These are phyloP conservation scores for Diaporthe velutina DNA, from an alignment of 2,329 filamentous ascomycete species.

Conservation along the genomic window DNA sequence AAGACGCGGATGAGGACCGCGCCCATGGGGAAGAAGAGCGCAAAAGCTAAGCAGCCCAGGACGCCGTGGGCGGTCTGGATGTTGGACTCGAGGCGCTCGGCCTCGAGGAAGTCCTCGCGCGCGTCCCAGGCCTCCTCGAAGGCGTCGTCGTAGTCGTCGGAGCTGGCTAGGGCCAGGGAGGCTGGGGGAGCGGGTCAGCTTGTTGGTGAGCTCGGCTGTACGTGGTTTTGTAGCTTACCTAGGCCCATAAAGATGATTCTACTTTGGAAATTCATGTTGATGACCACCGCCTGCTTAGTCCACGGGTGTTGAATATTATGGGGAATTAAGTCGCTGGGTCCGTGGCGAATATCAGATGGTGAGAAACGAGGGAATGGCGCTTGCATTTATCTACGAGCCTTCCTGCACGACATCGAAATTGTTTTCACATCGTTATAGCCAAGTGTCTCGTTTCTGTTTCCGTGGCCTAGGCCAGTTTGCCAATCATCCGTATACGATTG, in stretches of 20 bases:
- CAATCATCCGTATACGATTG: constrained; percentile 16
- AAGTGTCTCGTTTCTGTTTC: constrained; percentile 2
- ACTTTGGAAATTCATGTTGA: constrained; percentile 6
- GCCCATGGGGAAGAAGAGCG: constrained; percentile 42
- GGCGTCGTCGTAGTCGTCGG: background rate
- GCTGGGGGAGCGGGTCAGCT: background rate
- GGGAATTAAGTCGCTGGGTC: background rate
- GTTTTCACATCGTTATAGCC: background rate
- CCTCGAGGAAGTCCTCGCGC: constrained; percentile 2
- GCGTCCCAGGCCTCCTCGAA: background rate
- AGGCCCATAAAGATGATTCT: background rate
- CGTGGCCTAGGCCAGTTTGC: background rate
- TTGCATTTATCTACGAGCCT: background rate
- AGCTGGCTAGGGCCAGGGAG: background rate
- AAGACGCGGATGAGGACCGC: constrained; percentile 42
- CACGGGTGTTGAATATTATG: background rate
- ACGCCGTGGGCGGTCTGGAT: constrained; percentile 37
- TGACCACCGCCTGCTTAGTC: no score
- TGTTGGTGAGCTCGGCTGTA: no score
- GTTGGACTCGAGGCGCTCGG: background rate
- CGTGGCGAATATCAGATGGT: rapidly evolving
- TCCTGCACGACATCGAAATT: background rate
- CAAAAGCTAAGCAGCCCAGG: constrained; percentile 41
- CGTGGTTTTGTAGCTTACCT: background rate
- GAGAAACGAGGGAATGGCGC: background rate